Percentiles rank a stretch among this genome's conserved stretches.
Evolutionary conservation across 2,329 filamentous ascomycete species (phyloP).

Genomic region (Botrytis aclada): DNA sequence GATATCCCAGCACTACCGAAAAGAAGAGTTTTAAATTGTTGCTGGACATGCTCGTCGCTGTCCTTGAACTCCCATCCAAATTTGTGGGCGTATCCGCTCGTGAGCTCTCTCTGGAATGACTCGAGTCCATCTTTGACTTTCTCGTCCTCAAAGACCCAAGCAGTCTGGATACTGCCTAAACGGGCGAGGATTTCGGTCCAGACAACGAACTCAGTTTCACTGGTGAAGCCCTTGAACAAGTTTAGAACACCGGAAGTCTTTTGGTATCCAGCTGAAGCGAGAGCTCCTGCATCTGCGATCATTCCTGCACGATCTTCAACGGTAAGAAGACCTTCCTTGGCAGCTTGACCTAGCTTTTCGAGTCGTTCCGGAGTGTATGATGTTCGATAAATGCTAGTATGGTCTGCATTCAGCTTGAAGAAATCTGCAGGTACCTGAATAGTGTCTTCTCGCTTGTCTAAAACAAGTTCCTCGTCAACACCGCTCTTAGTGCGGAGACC

Average conservation of each 20-base stretch:
- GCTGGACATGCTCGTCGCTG: slow-evolving; percentile 80
- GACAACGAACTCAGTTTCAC: slow-evolving; percentile 85
- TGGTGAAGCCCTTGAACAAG: slow-evolving; percentile 79
- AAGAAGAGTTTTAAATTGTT: slow-evolving; percentile 91
- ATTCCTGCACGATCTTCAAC: slow-evolving; percentile 93
- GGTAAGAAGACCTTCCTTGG: slow-evolving; percentile 73
- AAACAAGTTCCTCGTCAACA: slow-evolving; percentile 70
- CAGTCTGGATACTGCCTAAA: slow-evolving; percentile 72
- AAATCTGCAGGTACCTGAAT: slow-evolving; percentile 83
- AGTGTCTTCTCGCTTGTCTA: slow-evolving; percentile 67
- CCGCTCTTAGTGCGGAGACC: slow-evolving; percentile 82
- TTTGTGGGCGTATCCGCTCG: slow-evolving; percentile 76
- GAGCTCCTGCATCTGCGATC: slow-evolving; percentile 87
- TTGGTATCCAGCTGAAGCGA: slow-evolving; percentile 87
- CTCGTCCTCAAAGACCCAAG: slow-evolving; percentile 86
- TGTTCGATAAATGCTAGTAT: slow-evolving; percentile 88
- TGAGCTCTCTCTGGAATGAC: slow-evolving; percentile 75
- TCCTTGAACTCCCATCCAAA: slow-evolving; percentile 86
- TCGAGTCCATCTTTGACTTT: slow-evolving; percentile 72
- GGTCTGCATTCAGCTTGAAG: slow-evolving; percentile 95
- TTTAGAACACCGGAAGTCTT: slow-evolving; percentile 87
- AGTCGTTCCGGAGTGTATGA: slow-evolving; percentile 81
- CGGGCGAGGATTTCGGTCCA: slow-evolving; percentile 89
- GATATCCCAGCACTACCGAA: slow-evolving; percentile 80
- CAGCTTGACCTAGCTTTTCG: slow-evolving; percentile 81